Conservation (phyloP, 2,329 filamentous ascomycete genomes). For the Teratosphaeria pseudoeucalypti region DNA sequence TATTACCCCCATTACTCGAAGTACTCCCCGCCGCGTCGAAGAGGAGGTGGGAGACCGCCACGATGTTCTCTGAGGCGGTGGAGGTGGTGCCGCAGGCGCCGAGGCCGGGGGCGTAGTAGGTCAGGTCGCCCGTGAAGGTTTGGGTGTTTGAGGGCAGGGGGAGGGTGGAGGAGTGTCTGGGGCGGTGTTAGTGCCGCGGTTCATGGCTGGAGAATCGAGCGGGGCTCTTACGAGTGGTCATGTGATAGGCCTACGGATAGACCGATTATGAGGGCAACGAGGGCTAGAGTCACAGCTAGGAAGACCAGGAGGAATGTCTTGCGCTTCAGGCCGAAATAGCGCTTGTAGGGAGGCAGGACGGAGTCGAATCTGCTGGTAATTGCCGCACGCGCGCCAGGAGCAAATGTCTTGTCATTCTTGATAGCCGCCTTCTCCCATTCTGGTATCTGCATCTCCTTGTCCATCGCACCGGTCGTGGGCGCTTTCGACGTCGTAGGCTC, state of each 20-base stretch:
- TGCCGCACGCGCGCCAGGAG: not conserved
- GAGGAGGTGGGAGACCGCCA: constrained; percentile 55
- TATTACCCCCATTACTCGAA: constrained; percentile 26
- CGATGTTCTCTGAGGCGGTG: constrained; percentile 47
- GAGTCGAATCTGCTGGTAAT: not conserved
- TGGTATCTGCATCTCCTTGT: constrained; percentile 11
- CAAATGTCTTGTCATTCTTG: not conserved
- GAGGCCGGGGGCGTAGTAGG: constrained; percentile 56
- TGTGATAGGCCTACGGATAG: constrained; percentile 30
- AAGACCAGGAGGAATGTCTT: constrained; percentile 29
- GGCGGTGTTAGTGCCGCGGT: not conserved
- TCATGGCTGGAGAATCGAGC: not conserved
- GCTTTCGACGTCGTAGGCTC: not conserved
- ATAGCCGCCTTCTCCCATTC: constrained; percentile 17
- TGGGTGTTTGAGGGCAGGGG: constrained; percentile 43
- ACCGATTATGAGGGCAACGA: constrained; percentile 33
- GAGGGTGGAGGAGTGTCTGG: constrained; percentile 28
- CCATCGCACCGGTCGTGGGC: not conserved
- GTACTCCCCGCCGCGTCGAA: constrained; percentile 49
- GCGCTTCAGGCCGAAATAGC: constrained; percentile 30
- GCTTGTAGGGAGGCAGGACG: constrained; percentile 27
- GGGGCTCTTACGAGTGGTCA: constrained; percentile 5
- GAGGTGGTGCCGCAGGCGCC: constrained; percentile 59
- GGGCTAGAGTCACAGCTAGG: constrained; percentile 20
- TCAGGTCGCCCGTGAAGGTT: constrained; percentile 53